phyloP scores from a whole-genome alignment of 1,284 basidiomycete species.

The Leccinum fallax region DNA sequence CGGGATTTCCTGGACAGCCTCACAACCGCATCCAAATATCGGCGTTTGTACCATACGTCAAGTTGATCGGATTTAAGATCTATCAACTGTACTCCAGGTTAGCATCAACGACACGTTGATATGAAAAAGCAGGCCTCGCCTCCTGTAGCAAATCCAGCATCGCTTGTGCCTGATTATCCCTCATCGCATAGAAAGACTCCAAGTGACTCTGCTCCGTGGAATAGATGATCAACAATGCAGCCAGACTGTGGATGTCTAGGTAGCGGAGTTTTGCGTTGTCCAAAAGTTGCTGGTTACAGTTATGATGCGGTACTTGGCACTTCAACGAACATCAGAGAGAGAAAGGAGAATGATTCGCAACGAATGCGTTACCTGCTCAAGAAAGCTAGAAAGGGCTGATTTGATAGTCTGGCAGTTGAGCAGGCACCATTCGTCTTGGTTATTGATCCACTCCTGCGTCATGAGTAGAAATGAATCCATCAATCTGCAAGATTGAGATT shows the following conservation, averaged over 20 bases:
- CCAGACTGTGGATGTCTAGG: constrained; percentile 29
- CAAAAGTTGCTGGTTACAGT: constrained; percentile 21
- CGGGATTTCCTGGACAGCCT: constrained; percentile 31
- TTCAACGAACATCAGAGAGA: constrained; percentile 12
- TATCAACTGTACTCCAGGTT: constrained; percentile 24
- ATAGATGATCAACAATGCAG: constrained; percentile 26
- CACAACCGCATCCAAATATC: constrained; percentile 34
- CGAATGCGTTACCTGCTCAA: constrained; percentile 17
- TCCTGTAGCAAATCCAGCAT: constrained; percentile 34
- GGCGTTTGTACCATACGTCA: constrained; percentile 32
- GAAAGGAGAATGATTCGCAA: not conserved
- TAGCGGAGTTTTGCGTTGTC: constrained; percentile 16
- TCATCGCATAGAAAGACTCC: constrained; percentile 26
- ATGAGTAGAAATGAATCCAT: constrained; percentile 17
- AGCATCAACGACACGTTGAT: not conserved
- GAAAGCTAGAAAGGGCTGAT: constrained; percentile 13
- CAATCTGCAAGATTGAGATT: constrained; percentile 18
- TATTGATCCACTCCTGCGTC: constrained; percentile 23
- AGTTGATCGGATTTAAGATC: constrained; percentile 25
- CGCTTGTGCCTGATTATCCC: constrained; percentile 23
- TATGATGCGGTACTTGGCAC: constrained; percentile 20
- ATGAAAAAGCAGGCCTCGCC: constrained; percentile 1
- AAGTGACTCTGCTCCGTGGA: constrained; percentile 18
- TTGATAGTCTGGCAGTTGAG: constrained; percentile 28
- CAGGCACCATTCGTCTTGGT: constrained; percentile 31